Conservation (phyloP, 352 stramenopile genomes). For the Phytophthora hybrid region DNA sequence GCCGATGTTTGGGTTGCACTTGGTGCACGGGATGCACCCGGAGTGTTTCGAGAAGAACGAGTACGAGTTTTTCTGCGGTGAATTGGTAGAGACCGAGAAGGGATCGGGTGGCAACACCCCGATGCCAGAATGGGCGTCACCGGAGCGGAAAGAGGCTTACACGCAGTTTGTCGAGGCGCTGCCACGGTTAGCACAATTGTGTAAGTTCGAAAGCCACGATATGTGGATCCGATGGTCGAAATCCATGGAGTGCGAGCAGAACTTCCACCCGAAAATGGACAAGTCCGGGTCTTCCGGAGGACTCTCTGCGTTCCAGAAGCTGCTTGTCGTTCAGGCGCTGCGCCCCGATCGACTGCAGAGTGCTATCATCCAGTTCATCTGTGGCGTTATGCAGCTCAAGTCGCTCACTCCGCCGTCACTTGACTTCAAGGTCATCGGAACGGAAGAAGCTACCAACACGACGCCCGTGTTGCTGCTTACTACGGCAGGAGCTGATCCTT, state of each 20-base stretch:
- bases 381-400: conserved; percentile 86
- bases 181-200: conserved; percentile 67
- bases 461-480: conserved; percentile 93
- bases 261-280: conserved; percentile 92
- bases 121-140: conserved; percentile 81
- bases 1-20: conserved; percentile 94
- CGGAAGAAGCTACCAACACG: conserved; percentile 73
- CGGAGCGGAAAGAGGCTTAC: conserved; percentile 91
- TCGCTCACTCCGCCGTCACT: conserved; percentile 86
- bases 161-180: conserved; percentile 77
- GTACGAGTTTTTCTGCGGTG: conserved; percentile 94
- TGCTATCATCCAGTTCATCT: conserved; percentile 92
- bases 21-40: conserved; percentile 93
- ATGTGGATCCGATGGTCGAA: conserved; percentile 93
- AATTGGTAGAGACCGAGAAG: conserved; percentile 59
- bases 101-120: conserved; percentile 24
- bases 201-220: conserved; percentile 86
- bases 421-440: conserved; percentile 76
- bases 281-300: conserved; percentile 54
- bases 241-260: conserved; percentile 89
- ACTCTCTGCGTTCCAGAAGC: conserved; percentile 91
- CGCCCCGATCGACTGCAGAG: conserved; percentile 92
- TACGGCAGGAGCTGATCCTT: conserved; percentile 94
- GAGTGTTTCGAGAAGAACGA: conserved; percentile 94
- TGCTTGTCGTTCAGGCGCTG: conserved; percentile 93